Evolutionary conservation across 1,139 yeast genomes (phyloP).

Genomic region (Tardiomyces blankii): DNA sequence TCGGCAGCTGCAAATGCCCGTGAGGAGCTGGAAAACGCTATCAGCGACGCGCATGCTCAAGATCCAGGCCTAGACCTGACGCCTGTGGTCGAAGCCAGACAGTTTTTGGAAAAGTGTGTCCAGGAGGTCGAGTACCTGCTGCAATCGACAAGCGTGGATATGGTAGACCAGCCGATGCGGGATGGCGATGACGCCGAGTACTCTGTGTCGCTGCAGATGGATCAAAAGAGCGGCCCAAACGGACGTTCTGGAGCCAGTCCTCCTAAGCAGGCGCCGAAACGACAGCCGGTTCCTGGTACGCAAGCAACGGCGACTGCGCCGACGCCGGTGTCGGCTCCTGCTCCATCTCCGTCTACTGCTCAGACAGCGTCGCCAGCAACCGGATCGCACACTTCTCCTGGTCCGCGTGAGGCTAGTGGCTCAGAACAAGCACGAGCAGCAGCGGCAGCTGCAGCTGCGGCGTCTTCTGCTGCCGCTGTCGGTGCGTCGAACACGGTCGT

Average conservation of each 20-base stretch:
- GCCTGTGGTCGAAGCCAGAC: slow-evolving; percentile 21
- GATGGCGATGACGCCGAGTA: background rate
- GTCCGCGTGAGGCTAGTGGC: background rate
- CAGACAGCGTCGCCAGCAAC: too few species aligned
- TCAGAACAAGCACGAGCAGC: slow-evolving; percentile 1
- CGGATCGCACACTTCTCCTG: too few species aligned
- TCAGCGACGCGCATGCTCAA: too few species aligned
- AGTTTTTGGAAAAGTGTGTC: slow-evolving; percentile 25
- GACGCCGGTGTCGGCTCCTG: too few species aligned
- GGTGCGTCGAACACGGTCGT: too few species aligned
- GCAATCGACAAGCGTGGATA: slow-evolving; percentile 15
- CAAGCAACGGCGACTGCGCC: too few species aligned
- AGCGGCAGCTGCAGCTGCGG: background rate
- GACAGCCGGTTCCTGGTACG: too few species aligned
- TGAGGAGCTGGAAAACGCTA: slow-evolving; percentile 1
- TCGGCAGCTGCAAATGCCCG: slow-evolving; percentile 3
- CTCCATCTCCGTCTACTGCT: too few species aligned
- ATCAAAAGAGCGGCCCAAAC: too few species aligned
- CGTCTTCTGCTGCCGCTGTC: too few species aligned
- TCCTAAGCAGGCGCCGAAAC: too few species aligned
- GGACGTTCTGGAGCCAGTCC: background rate
- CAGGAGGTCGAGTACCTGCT: slow-evolving; percentile 26
- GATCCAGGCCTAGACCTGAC: slow-evolving; percentile 14
- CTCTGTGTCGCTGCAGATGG: background rate
- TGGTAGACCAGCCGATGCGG: background rate